These are phyloP conservation scores for Fusarium redolens DNA, from an alignment of 2,329 filamentous ascomycete species.

Conservation along the genomic window DNA sequence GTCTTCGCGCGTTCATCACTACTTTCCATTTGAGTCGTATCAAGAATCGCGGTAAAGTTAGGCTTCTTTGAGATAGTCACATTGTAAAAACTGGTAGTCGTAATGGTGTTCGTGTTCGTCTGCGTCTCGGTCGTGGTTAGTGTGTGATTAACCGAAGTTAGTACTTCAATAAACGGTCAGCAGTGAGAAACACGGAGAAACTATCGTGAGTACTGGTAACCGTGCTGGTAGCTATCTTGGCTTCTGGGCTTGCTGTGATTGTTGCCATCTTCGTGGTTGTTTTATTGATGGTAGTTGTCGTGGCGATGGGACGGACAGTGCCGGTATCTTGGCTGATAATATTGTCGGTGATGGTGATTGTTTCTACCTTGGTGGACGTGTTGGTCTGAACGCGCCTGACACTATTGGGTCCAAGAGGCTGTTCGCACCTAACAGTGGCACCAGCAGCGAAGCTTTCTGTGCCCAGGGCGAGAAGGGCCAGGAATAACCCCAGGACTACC, in stretches of 20 bases:
- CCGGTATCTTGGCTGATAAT: neutral
- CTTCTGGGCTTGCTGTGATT: neutral
- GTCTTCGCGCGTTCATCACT: fast-evolving
- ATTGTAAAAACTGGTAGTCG: neutral
- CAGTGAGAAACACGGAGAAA: fast-evolving
- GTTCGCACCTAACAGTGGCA: too few species aligned
- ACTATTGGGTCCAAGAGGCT: neutral
- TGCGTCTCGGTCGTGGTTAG: fast-evolving
- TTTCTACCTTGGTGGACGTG: neutral
- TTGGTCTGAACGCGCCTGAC: neutral
- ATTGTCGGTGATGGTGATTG: neutral
- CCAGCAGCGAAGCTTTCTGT: fast-evolving
- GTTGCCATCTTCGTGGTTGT: neutral
- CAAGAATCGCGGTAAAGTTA: neutral
- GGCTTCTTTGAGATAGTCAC: neutral
- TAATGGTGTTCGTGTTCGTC: fast-evolving
- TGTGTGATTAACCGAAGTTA: fast-evolving
- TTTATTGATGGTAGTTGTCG: fast-evolving
- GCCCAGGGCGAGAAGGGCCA: neutral
- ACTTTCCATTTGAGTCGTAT: neutral
- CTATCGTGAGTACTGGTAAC: neutral
- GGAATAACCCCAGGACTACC: fast-evolving
- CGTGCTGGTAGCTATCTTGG: neutral
- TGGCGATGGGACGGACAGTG: neutral
- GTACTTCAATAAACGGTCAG: fast-evolving